These are phyloP conservation scores for Monascus purpureus DNA, from an alignment of 495 filamentous ascomycete species.

Conservation along the genomic window DNA sequence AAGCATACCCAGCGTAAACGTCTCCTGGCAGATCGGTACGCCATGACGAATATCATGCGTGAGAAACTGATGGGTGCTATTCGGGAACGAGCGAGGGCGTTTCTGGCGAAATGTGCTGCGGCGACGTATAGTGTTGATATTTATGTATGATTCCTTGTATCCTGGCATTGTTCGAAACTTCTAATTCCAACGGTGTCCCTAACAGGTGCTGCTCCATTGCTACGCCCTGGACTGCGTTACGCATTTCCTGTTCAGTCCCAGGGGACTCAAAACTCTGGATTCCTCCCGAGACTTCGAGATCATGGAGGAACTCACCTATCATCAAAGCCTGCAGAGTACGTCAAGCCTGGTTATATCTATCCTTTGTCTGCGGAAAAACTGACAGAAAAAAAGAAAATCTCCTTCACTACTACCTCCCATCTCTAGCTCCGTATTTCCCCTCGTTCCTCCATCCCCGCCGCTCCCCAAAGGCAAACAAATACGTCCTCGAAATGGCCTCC, in stretches of 20 bases:
- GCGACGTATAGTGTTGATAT: constrained; percentile 34
- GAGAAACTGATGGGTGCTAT: constrained; percentile 38
- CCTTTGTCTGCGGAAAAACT: constrained; percentile 17
- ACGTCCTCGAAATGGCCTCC: constrained; percentile 13
- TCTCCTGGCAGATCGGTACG: constrained; percentile 48
- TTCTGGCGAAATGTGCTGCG: constrained; percentile 34
- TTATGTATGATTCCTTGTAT: constrained; percentile 29
- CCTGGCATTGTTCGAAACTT: too few species aligned
- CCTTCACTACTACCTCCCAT: constrained; percentile 16
- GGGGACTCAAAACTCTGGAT: constrained; percentile 42
- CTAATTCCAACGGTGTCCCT: not conserved
- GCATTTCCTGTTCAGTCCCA: constrained; percentile 49
- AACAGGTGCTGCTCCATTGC: constrained; percentile 34
- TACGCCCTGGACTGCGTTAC: constrained; percentile 54
- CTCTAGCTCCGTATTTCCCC: constrained; percentile 14
- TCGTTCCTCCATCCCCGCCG: constrained; percentile 12
- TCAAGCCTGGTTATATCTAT: not conserved
- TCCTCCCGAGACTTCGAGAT: constrained; percentile 36
- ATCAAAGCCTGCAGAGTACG: constrained; percentile 48
- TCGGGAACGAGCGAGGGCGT: constrained; percentile 34
- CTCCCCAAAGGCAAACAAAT: constrained; percentile 18
- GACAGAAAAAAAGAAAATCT: constrained; percentile 18
- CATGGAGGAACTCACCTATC: constrained; percentile 52
- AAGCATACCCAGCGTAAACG: constrained; percentile 47
- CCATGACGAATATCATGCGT: constrained; percentile 49